phyloP scores from a whole-genome alignment of 768 basidiomycete genomes.

The Lactarius tabidus region DNA sequence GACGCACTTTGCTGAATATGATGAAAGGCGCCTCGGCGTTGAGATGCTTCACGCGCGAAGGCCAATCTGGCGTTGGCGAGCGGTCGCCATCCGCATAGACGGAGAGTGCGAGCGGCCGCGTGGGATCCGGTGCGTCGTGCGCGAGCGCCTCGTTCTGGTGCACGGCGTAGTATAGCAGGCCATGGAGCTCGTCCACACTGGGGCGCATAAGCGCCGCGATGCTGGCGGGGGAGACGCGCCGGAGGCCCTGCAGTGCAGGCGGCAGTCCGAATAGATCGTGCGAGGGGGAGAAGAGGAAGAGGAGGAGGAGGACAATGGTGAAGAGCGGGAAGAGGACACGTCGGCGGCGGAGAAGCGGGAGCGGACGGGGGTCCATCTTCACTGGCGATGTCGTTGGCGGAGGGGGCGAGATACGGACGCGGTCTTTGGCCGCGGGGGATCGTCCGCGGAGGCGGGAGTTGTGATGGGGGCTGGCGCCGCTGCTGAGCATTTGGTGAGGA shows the following conservation, averaged over 20 bases:
- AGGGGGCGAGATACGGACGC: constrained; percentile 9
- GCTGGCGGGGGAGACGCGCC: constrained; percentile 20
- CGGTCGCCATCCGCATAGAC: constrained; percentile 51
- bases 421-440: constrained; percentile 15
- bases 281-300: constrained; percentile 23
- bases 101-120: constrained; percentile 44
- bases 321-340: constrained; percentile 7
- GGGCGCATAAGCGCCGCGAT: constrained; percentile 20
- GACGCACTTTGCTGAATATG: constrained; percentile 75
- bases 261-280: constrained; percentile 20
- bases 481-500: constrained; percentile 2
- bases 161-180: constrained; percentile 63
- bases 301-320: constrained; percentile 1
- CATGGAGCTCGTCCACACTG: constrained; percentile 52
- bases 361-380: not conserved
- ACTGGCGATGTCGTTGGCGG: not conserved
- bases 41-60: constrained; percentile 39
- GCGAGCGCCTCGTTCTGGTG: constrained; percentile 42
- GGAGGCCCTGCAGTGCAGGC: constrained; percentile 16
- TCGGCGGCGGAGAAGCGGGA: constrained; percentile 6
- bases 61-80: constrained; percentile 39
- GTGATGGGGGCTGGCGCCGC: not conserved
- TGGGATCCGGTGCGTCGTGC: constrained; percentile 36
- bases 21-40: constrained; percentile 57
- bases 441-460: constrained; percentile 7